Percentiles rank a stretch among this genome's conserved stretches.
phyloP scores from a whole-genome alignment of 108 stramenopile genomes.

The Epipyxis sp. region DNA sequence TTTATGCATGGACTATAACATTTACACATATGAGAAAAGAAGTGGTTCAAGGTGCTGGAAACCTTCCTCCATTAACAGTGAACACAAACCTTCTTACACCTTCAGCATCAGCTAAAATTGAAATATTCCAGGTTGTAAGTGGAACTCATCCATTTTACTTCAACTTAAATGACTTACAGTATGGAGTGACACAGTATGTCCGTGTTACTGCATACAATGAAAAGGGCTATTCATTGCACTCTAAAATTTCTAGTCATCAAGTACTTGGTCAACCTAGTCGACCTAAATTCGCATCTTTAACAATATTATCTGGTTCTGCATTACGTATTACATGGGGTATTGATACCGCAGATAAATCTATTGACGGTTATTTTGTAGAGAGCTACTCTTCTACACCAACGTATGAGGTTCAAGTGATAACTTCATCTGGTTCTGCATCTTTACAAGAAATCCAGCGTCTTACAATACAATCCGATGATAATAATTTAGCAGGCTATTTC shows the following conservation, averaged over 20 bases:
- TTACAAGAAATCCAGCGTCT: constrained; percentile 61
- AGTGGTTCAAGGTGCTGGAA: constrained; percentile 68
- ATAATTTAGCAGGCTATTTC: constrained; percentile 71
- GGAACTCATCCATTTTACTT: constrained; percentile 27
- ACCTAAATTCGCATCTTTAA: not conserved
- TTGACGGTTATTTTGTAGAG: constrained; percentile 29
- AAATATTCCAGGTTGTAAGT: constrained; percentile 10
- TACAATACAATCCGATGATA: constrained; percentile 55
- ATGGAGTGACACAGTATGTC: constrained; percentile 63
- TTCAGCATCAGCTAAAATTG: not conserved
- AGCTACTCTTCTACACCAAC: constrained; percentile 55
- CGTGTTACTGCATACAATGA: constrained; percentile 70
- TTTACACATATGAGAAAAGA: constrained; percentile 68
- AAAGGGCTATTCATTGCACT: constrained; percentile 61
- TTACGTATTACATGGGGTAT: constrained; percentile 40
- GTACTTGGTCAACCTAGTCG: constrained; percentile 37
- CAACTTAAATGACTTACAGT: constrained; percentile 19
- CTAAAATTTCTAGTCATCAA: constrained; percentile 43
- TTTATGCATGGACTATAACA: constrained; percentile 63
- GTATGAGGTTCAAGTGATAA: constrained; percentile 69
- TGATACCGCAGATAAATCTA: constrained; percentile 13
- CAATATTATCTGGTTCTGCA: constrained; percentile 42
- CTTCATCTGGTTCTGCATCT: constrained; percentile 65
- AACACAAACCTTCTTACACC: not conserved
- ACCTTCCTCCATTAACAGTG: constrained; percentile 45